Conservation (phyloP, 257 asterid genomes). For the Capsicum baccatum region DNA sequence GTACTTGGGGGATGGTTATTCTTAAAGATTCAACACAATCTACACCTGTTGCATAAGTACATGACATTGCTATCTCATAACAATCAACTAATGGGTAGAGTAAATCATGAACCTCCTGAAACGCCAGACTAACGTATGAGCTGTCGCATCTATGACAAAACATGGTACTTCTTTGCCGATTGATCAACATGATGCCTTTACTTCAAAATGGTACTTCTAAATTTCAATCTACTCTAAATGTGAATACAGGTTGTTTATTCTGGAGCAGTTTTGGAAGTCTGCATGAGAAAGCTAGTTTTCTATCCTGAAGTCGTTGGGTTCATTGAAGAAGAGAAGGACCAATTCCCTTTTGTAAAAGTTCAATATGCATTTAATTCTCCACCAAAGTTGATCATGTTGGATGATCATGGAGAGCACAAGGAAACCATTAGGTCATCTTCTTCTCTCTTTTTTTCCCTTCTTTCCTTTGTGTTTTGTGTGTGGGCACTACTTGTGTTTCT, state of each 20-base stretch:
- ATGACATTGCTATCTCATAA: neutral
- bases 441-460: neutral
- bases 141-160: neutral
- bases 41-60: neutral
- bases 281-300: conserved; percentile 97
- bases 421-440: conserved; percentile 78
- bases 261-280: conserved; percentile 84
- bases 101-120: conserved; percentile 11
- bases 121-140: neutral
- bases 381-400: conserved; percentile 88
- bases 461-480: neutral
- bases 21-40: neutral
- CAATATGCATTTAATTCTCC: conserved; percentile 88
- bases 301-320: conserved; percentile 90
- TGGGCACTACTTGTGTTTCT: conserved; percentile 9
- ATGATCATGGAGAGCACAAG: conserved; percentile 67
- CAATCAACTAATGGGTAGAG: neutral
- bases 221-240: conserved; percentile 19
- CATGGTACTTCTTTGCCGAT: neutral
- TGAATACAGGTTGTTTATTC: conserved; percentile 67
- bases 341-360: conserved; percentile 72
- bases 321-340: conserved; percentile 91
- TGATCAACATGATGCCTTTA: neutral
- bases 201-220: neutral
- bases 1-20: neutral